Evolutionary conservation across 768 basidiomycete species (phyloP), one percentile per base, ranked within the genome.

Genomic region (Termitomyces eurrhizus): DNA sequence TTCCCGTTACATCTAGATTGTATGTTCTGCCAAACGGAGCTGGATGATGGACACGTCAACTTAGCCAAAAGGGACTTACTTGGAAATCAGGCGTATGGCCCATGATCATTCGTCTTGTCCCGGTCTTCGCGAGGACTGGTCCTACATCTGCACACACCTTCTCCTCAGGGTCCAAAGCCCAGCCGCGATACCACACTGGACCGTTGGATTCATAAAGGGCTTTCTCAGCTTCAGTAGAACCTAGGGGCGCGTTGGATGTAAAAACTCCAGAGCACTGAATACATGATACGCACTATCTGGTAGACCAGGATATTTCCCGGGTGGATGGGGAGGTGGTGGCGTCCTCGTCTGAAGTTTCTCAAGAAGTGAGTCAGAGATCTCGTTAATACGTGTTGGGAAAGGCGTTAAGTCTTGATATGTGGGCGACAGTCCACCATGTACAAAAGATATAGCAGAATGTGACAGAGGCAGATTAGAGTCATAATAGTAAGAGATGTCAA

Each of bases 11-110:
- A 99, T 59, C 95, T 79, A 6, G 90, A 84, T 4, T 90, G 86
- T 52, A 98, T 95, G 64, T 84, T 84, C 82, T 92, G 53, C 14
- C 56, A 46, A 58, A 64, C 39, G 16, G 13, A 42, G 41, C 56
- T 46, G 60, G 44, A 32, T 12, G 42, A 36, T 26, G 26, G 26
- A 26, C 35, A 36, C 4, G 12, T 33, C 5, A 39, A 36, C 16
- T 49, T 52, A 44, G 21, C n/a, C 57, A 54, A 36, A 21, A 62
- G 21, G 2, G 5, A 70, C 78, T 32, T 63, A 86, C 89, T 62
- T 80, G 79, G 66, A 97, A 93, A 70, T 95, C 82, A 1, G 97
- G 96, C 0, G 97, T 98, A 72, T 98, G 97, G 0, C 96, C 96
- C 93, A 97, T 95, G 49, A 99, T 83, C 86, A 95, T 87, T 65